Evolutionary conservation across 768 basidiomycete species (phyloP).

Genomic region (Obba rivulosa): DNA sequence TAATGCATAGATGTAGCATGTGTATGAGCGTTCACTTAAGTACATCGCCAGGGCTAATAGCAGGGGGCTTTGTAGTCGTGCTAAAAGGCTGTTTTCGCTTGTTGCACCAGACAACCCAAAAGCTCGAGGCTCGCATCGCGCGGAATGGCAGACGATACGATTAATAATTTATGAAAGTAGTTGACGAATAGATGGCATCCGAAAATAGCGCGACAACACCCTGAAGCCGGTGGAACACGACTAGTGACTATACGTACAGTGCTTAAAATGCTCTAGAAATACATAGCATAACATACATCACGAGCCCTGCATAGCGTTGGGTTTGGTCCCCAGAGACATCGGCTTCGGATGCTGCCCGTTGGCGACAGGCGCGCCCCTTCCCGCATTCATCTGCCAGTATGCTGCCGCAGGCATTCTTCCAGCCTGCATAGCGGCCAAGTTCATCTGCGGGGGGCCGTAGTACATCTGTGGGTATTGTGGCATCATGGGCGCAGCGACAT

Average conservation of each 20-base stretch:
- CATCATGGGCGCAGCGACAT: conserved; percentile 13
- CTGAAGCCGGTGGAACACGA: too few relatives aligned
- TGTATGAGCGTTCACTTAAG: too few relatives aligned
- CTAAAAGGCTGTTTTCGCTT: too few relatives aligned
- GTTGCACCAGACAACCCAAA: too few relatives aligned
- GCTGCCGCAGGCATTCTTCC: conserved; percentile 10
- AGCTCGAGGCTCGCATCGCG: too few relatives aligned
- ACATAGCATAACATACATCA: conserved; percentile 14
- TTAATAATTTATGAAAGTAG: too few relatives aligned
- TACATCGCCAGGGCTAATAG: too few relatives aligned
- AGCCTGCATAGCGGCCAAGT: conserved; percentile 14
- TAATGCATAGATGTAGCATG: background rate
- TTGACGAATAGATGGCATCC: too few relatives aligned
- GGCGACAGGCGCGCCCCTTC: conserved; percentile 15
- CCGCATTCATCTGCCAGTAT: conserved; percentile 12
- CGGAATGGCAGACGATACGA: too few relatives aligned
- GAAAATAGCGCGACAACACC: too few relatives aligned
- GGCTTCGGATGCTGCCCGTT: conserved; percentile 14
- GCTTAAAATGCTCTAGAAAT: conserved; percentile 5
- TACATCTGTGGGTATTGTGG: conserved; percentile 17
- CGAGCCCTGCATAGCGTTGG: conserved; percentile 22
- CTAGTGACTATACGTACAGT: too few relatives aligned
- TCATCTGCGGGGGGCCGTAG: conserved; percentile 8
- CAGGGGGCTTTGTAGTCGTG: too few relatives aligned
- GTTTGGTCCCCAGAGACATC: conserved; percentile 16